A percentile compares a stretch with the other conserved stretches of the same genome.
phyloP scores from a whole-genome alignment of 441 rosid species.

The Pelargonium australe region DNA sequence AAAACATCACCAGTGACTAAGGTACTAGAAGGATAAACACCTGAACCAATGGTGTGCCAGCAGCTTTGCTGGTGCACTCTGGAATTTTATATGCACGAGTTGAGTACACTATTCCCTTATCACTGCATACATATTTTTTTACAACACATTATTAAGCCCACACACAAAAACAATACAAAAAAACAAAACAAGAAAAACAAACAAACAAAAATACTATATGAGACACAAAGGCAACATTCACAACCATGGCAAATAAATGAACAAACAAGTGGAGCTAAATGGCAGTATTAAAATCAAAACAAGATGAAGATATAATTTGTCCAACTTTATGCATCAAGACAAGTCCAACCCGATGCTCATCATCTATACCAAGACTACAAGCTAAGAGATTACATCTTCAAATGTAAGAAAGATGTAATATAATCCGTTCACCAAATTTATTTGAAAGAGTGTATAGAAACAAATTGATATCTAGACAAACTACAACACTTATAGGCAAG shows the following conservation, averaged over 20 bases:
- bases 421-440: not conserved
- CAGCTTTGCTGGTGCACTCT: slow-evolving; percentile 79
- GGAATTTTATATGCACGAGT: slow-evolving; percentile 93
- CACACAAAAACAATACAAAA: no score
- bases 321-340: not conserved
- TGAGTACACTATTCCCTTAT: slow-evolving; percentile 85
- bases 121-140: slow-evolving; percentile 42
- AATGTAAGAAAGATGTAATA: not conserved
- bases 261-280: no score
- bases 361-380: not conserved
- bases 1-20: slow-evolving; percentile 14
- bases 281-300: no score
- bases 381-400: slow-evolving; percentile 6
- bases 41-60: slow-evolving; percentile 92
- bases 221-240: no score
- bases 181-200: no score
- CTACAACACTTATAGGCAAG: no score
- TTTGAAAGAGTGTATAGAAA: not conserved
- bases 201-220: not conserved
- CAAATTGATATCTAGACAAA: not conserved
- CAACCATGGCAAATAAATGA: no score
- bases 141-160: no score
- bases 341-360: not conserved
- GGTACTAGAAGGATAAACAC: slow-evolving; percentile 33
- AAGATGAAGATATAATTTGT: no score